Evolutionary conservation across 495 filamentous ascomycete genomes (phyloP).

Genomic region (Penicillium paradoxum): DNA sequence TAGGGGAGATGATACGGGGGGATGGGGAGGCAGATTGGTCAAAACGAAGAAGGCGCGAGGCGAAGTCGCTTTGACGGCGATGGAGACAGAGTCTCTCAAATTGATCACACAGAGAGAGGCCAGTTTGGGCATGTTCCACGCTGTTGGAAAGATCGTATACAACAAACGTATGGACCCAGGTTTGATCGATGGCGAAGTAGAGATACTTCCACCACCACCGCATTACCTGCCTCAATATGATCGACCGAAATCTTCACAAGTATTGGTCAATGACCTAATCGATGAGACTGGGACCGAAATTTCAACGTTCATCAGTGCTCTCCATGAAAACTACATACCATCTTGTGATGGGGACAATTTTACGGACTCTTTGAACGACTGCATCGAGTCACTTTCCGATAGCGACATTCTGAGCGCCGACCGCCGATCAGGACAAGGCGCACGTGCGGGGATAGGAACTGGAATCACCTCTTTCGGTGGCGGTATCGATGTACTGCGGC

Average conservation of each 20-base stretch:
- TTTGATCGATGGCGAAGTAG: slow-evolving; percentile 15
- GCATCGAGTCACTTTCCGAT: slow-evolving; percentile 80
- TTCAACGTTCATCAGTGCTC: slow-evolving; percentile 79
- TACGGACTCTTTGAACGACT: slow-evolving; percentile 64
- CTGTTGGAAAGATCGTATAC: slow-evolving; percentile 89
- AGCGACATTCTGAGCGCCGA: slow-evolving; percentile 68
- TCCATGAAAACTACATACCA: slow-evolving; percentile 90
- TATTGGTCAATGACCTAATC: slow-evolving; percentile 67
- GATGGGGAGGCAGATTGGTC: slow-evolving; percentile 62
- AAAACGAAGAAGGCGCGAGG: slow-evolving; percentile 56
- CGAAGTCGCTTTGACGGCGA: slow-evolving; percentile 53
- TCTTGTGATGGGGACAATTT: slow-evolving; percentile 66
- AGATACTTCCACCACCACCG: slow-evolving; percentile 49
- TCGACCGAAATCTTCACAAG: slow-evolving; percentile 62
- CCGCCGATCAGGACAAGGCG: slow-evolving; percentile 25
- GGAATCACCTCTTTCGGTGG: slow-evolving; percentile 39
- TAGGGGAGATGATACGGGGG: slow-evolving; percentile 57
- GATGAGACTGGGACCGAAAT: slow-evolving; percentile 89
- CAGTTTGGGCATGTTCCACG: slow-evolving; percentile 89
- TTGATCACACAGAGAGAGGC: slow-evolving; percentile 79
- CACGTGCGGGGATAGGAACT: slow-evolving; percentile 29
- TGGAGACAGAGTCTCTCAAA: slow-evolving; percentile 67
- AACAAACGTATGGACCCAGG: slow-evolving; percentile 67
- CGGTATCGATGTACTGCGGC: slow-evolving; percentile 68
- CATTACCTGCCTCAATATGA: slow-evolving; percentile 55